Evolutionary conservation across 768 basidiomycete species (phyloP).

Genomic region (Suillus alpinus): DNA sequence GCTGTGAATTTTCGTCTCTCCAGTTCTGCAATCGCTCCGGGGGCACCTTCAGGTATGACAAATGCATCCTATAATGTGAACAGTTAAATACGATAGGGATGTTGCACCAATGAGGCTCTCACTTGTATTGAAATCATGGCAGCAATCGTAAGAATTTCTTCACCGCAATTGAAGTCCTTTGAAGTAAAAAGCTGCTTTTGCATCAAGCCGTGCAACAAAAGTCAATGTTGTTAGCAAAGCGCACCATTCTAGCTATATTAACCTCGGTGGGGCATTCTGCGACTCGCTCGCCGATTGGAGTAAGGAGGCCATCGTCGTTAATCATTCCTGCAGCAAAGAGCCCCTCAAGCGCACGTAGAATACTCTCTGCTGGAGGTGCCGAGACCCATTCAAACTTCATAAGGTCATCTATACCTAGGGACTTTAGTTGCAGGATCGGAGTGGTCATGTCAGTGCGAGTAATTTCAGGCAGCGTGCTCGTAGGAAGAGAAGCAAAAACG

Average conservation of each 20-base stretch:
- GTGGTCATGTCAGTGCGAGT: conserved; percentile 88
- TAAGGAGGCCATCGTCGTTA: conserved; percentile 75
- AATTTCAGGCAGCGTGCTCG: conserved; percentile 84
- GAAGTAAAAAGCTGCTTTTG: conserved; percentile 76
- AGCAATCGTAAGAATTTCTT: conserved; percentile 93
- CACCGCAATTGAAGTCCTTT: conserved; percentile 83
- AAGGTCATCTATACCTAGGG: conserved; percentile 90
- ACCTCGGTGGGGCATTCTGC: conserved; percentile 95
- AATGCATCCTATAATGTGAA: conserved; percentile 73
- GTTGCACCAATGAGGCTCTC: conserved; percentile 5
- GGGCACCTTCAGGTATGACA: conserved; percentile 80
- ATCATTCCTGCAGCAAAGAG: conserved; percentile 81
- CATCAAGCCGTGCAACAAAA: not conserved
- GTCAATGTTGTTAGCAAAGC: conserved; percentile 14
- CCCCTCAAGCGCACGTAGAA: conserved; percentile 83
- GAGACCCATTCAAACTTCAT: conserved; percentile 97
- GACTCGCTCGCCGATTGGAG: conserved; percentile 76
- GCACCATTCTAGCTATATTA: conserved; percentile 90
- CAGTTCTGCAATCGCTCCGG: conserved; percentile 84
- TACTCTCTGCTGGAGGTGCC: conserved; percentile 80
- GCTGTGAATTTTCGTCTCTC: conserved; percentile 96
- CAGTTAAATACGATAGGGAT: conserved; percentile 1
- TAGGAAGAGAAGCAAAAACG: conserved; percentile 56
- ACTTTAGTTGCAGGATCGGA: conserved; percentile 90
- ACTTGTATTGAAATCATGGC: conserved; percentile 95